These are phyloP conservation scores for Triticum turgidum DNA, from an alignment of 176 grass and related monocot genomes.

Conservation along the genomic window DNA sequence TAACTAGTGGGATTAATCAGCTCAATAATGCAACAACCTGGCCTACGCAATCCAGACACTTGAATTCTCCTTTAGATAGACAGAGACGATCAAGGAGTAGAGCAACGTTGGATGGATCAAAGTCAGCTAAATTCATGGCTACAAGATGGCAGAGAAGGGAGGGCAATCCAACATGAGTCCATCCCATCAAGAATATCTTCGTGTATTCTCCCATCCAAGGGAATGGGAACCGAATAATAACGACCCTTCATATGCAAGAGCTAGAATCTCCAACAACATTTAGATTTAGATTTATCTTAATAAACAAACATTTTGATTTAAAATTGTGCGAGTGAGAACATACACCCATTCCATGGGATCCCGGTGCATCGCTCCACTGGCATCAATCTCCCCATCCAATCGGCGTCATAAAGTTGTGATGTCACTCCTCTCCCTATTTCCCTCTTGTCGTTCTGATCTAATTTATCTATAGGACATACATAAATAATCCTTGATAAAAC, in stretches of 20 bases:
- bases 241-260: background rate
- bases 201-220: background rate
- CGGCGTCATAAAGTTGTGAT: background rate
- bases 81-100: background rate
- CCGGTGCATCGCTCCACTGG: background rate
- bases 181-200: background rate
- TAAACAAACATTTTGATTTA: background rate
- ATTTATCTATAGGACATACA: no score
- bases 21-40: background rate
- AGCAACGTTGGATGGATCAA: background rate
- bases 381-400: background rate
- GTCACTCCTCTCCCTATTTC: no score
- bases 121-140: background rate
- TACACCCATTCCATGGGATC: background rate
- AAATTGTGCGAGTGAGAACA: background rate
- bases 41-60: background rate
- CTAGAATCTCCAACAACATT: background rate
- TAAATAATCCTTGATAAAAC: no score
- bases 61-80: background rate
- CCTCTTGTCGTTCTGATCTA: no score
- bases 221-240: background rate
- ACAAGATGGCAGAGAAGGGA: background rate
- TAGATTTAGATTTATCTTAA: background rate
- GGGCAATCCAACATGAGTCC: background rate
- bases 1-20: background rate